Conservation (phyloP, 805 yeast species). For the Wickerhamomyces alni region DNA sequence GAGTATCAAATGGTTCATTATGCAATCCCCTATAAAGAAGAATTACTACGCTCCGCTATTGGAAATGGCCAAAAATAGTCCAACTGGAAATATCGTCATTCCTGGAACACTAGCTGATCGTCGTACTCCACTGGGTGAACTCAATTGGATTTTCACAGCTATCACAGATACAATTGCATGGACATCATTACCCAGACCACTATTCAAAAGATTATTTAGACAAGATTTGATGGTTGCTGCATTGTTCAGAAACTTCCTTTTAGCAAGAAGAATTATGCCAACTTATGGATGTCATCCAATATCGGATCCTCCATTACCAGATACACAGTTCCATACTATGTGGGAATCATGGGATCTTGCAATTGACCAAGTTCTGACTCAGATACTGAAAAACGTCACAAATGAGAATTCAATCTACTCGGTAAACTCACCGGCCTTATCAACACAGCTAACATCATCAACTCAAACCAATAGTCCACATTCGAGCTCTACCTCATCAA, state of each 20-base stretch:
- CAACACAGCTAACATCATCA: neutral
- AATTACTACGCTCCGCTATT: constrained; percentile 34
- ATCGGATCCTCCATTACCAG: constrained; percentile 90
- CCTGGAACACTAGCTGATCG: constrained; percentile 92
- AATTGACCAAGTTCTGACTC: constrained; percentile 85
- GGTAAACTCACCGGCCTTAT: constrained; percentile 10
- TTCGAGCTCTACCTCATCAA: constrained; percentile 7
- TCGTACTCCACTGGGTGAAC: constrained; percentile 91
- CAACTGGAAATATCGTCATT: constrained; percentile 46
- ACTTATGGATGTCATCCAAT: constrained; percentile 90
- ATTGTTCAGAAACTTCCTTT: constrained; percentile 80
- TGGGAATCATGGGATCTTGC: constrained; percentile 99
- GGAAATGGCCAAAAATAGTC: constrained; percentile 27
- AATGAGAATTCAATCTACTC: constrained; percentile 18
- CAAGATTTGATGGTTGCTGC: constrained; percentile 98
- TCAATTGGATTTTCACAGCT: constrained; percentile 97
- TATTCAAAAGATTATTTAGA: constrained; percentile 85
- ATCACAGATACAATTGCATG: constrained; percentile 98
- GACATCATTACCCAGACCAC: constrained; percentile 82
- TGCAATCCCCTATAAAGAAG: constrained; percentile 66
- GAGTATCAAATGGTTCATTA: constrained; percentile 83
- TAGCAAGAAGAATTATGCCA: constrained; percentile 93
- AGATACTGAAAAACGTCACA: constrained; percentile 43
- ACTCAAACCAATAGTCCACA: too few species aligned
- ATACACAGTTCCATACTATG: constrained; percentile 78